A percentile compares a stretch with the other conserved stretches of the same genome.
phyloP scores from a whole-genome alignment of 495 filamentous ascomycete genomes.

The Xylaria cubensis region DNA sequence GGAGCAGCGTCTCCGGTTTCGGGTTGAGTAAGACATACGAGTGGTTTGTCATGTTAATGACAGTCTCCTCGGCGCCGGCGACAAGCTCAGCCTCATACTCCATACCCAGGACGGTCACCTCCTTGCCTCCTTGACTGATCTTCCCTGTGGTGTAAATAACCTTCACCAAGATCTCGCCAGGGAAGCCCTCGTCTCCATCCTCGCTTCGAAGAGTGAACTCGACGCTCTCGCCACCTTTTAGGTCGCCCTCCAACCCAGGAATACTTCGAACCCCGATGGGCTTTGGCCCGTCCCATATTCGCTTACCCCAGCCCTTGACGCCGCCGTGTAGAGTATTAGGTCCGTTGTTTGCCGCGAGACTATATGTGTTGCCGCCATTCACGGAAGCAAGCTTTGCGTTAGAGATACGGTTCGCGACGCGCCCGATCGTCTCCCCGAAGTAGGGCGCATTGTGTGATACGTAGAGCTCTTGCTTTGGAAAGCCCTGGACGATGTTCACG shows the following conservation, averaged over 20 bases:
- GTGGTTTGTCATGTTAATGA: conserved; percentile 92
- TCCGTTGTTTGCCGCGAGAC: conserved; percentile 75
- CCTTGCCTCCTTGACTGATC: conserved; percentile 65
- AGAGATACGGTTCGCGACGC: conserved; percentile 86
- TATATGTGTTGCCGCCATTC: conserved; percentile 72
- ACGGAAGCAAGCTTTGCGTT: conserved; percentile 71
- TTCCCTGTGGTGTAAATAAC: conserved; percentile 80
- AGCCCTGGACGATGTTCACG: conserved; percentile 85
- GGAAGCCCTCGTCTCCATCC: conserved; percentile 86
- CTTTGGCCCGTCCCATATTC: conserved; percentile 77
- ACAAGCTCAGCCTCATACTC: conserved; percentile 91
- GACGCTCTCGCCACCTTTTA: conserved; percentile 75
- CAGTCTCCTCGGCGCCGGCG: conserved; percentile 80
- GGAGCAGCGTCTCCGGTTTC: background rate
- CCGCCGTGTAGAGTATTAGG: conserved; percentile 87
- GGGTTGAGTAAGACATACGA: conserved; percentile 61
- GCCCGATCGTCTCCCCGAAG: conserved; percentile 94
- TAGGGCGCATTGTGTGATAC: conserved; percentile 72
- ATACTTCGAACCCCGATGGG: conserved; percentile 57
- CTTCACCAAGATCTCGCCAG: conserved; percentile 77
- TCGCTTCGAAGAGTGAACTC: conserved; percentile 74
- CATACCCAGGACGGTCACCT: conserved; percentile 70
- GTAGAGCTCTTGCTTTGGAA: conserved; percentile 77
- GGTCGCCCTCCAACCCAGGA: conserved; percentile 54
- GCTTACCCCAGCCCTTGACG: conserved; percentile 81